phyloP scores from a whole-genome alignment of 2,329 filamentous ascomycete genomes.

The Pyrenophora seminiperda region DNA sequence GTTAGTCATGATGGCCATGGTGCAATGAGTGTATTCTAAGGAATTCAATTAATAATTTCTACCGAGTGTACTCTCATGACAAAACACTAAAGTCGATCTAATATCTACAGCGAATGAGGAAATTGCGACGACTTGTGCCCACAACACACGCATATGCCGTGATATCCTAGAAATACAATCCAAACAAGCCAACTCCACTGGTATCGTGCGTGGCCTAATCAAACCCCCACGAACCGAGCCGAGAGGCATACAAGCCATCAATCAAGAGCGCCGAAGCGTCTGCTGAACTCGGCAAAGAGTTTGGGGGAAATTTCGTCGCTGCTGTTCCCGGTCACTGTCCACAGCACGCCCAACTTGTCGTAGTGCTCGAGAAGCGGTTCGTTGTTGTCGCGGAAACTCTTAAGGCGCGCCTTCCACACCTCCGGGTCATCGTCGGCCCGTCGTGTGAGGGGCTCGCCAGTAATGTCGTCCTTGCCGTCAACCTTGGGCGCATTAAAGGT shows the following conservation, averaged over 20 bases:
- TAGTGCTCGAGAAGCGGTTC: conserved; percentile 88
- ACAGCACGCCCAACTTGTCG: conserved; percentile 78
- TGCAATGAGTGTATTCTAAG: background rate
- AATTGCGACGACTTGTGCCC: conserved; percentile 14
- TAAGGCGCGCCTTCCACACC: conserved; percentile 79
- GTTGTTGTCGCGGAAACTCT: conserved; percentile 86
- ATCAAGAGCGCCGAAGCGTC: conserved; percentile 63
- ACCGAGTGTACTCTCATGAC: conserved; percentile 9
- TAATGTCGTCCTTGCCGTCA: conserved; percentile 83
- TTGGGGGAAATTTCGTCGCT: conserved; percentile 96
- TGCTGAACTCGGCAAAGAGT: conserved; percentile 80
- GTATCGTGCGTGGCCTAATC: conserved; percentile 8
- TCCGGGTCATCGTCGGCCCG: conserved; percentile 85
- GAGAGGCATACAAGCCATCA: conserved; percentile 17
- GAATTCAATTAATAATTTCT: conserved; percentile 4
- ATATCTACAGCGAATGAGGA: conserved; percentile 27
- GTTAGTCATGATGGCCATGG: background rate
- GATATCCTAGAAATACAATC: background rate
- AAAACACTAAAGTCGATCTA: conserved; percentile 9
- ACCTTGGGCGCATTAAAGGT: conserved; percentile 86
- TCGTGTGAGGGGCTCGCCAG: conserved; percentile 82
- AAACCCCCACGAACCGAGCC: conserved; percentile 8
- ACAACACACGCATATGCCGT: conserved; percentile 3
- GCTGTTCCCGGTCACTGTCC: conserved; percentile 84
- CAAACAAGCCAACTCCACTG: conserved; percentile 4